Percentiles rank a stretch among this genome's conserved stretches.
These are phyloP conservation scores for Corylus heterophylla DNA, from an alignment of 306 rosid genomes.

Conservation along the genomic window DNA sequence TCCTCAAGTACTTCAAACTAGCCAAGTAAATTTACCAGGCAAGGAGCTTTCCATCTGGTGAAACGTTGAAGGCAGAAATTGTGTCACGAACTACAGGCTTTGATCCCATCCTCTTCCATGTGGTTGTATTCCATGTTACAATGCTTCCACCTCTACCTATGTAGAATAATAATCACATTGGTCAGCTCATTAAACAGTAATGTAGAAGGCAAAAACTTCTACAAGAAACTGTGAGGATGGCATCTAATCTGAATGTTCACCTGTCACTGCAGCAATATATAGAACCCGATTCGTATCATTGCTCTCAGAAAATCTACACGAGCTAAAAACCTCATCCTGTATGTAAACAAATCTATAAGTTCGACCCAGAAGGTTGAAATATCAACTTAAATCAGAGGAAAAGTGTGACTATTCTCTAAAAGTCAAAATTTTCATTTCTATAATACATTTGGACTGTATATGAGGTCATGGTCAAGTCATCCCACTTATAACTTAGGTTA, in stretches of 20 bases:
- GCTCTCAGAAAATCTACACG: conserved; percentile 74
- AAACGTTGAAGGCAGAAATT: conserved; percentile 69
- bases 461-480: not conserved
- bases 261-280: conserved; percentile 58
- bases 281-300: conserved; percentile 49
- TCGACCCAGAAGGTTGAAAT: conserved; percentile 1
- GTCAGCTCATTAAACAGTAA: conserved; percentile 26
- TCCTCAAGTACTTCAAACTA: conserved; percentile 10
- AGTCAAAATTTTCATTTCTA: not conserved
- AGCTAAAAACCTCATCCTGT: conserved; percentile 74
- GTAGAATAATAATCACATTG: conserved; percentile 18
- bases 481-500: not conserved
- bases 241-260: conserved; percentile 36
- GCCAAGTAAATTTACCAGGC: conserved; percentile 62
- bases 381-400: conserved; percentile 6
- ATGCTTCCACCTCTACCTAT: conserved; percentile 76
- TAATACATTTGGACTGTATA: not conserved
- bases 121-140: conserved; percentile 73
- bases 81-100: conserved; percentile 60
- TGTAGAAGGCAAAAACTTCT: conserved; percentile 7
- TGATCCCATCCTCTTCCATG: conserved; percentile 72
- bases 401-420: not conserved
- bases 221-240: not conserved
- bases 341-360: conserved; percentile 32
- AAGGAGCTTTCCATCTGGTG: conserved; percentile 81